Base-by-base conservation (phyloP, 2,329 filamentous ascomycete species). In the Colletotrichum sp. region DNA sequence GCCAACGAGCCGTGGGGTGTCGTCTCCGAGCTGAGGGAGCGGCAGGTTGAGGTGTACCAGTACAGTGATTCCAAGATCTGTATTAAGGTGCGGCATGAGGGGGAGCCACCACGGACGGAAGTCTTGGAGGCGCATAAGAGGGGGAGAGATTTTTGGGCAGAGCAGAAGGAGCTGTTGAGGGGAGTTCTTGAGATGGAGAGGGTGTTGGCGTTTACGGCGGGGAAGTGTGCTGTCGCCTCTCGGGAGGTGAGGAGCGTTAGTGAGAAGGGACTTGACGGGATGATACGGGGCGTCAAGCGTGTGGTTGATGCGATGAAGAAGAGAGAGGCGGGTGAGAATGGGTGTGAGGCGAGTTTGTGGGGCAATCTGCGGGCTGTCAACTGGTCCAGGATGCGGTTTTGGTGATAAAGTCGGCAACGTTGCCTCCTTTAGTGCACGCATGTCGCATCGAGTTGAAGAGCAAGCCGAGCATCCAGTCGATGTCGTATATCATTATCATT, bases 401-500 rank as follows among this genome's bases (percentile, higher is more conserved):
- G 55, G 55, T 30, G 55, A 26, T 26, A 1, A 30, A 21, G 9
- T 12, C 39, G 39, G 39, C 39, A 48, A 2, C 9, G 4, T 59
- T 13, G 24, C 24, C 26, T 16, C 10, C 6, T 16, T 9, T 59
- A 4, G 26, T 2, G 26, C 18, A 59, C 24, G 55, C 26, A 26
- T 16, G 0, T 59, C 14, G 13, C 55, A 30, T 26, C 8, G 24
- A 12, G 55, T 16, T 14, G 36, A 18, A 26, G 34, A 34, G 32
- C 10, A 64, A 43, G 32, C 32, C 7, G 3, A 43, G 30, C 18
- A 30, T 30, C 16, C 21, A 43, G 39, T 48, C 36, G 4, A 43
- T 12, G 66, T 55, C 66, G 66, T 39, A 18, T 32, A 21, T 43
- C 55, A 36, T 59, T 36, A 64, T 72, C 30, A 43, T 14, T 67